Percentiles rank a stretch among this genome's conserved stretches.
Evolutionary conservation across 805 yeast species (phyloP).

Genomic region (Metschnikowia baotianmanensis): DNA sequence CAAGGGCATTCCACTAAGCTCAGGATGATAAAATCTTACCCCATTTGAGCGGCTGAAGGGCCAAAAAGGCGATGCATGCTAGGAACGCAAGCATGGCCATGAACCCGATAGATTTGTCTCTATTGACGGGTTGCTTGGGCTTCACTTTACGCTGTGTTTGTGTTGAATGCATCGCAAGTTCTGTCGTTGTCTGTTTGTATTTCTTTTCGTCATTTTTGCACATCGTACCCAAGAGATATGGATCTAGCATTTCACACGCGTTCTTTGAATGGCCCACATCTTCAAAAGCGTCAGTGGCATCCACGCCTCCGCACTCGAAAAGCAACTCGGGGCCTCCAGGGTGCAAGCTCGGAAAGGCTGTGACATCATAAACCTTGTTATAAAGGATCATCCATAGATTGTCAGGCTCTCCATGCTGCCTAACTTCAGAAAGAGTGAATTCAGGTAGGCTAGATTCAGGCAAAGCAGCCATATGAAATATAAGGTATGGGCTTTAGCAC

Average conservation of each 20-base stretch:
- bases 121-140: background rate
- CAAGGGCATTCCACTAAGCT: too few relatives aligned
- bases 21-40: conserved; percentile 11
- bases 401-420: conserved; percentile 68
- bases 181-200: background rate
- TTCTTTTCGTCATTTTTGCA: conserved; percentile 3
- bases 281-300: conserved; percentile 69
- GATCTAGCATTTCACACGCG: conserved; percentile 19
- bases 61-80: conserved; percentile 11
- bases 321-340: conserved; percentile 79
- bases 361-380: conserved; percentile 74
- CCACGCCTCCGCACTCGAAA: conserved; percentile 74
- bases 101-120: background rate
- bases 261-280: conserved; percentile 21
- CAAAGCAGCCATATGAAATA: conserved; percentile 6
- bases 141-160: background rate
- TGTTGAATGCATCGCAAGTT: background rate
- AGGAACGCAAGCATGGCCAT: conserved; percentile 11
- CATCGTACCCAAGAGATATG: conserved; percentile 15
- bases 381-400: conserved; percentile 84
- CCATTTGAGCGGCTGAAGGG: conserved; percentile 19
- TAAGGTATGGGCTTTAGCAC: too few relatives aligned
- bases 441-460: conserved; percentile 1
- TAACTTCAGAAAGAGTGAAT: conserved; percentile 47
- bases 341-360: conserved; percentile 70